These are phyloP conservation scores for Xylaria cubensis DNA, from an alignment of 495 filamentous ascomycete species.

Conservation along the genomic window DNA sequence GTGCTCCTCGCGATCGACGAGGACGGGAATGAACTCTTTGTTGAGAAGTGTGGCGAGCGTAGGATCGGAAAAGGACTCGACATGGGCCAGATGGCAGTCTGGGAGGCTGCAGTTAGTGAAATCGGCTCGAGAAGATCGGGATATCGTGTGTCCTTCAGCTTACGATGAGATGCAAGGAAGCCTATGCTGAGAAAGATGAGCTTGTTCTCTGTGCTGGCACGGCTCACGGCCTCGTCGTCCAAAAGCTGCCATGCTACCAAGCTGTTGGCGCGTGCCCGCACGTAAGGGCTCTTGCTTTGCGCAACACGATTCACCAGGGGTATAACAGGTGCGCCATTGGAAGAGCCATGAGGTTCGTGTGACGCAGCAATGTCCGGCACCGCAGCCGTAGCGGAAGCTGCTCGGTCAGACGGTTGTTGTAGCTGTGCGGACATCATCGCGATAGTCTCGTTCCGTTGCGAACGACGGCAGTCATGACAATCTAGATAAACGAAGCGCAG, in stretches of 20 bases:
- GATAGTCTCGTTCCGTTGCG: constrained; percentile 10
- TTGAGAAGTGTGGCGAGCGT: constrained; percentile 86
- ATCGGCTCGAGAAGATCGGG: constrained; percentile 20
- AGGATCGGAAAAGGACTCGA: constrained; percentile 86
- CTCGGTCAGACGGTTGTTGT: constrained; percentile 31
- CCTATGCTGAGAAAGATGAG: constrained; percentile 95
- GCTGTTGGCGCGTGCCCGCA: constrained; percentile 81
- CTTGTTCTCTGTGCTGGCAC: constrained; percentile 80
- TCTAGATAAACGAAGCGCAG: neutral
- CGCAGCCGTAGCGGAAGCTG: constrained; percentile 27
- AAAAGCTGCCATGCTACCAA: constrained; percentile 94
- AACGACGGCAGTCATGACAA: constrained; percentile 17
- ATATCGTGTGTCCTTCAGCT: constrained; percentile 33
- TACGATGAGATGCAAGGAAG: constrained; percentile 95
- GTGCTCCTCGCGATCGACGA: constrained; percentile 93
- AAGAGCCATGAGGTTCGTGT: neutral
- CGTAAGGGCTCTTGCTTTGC: constrained; percentile 83
- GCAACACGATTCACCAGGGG: constrained; percentile 71
- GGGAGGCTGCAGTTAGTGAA: constrained; percentile 4
- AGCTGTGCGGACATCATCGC: constrained; percentile 47
- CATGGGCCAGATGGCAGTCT: constrained; percentile 95
- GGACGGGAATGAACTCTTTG: constrained; percentile 86
- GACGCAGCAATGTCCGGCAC: constrained; percentile 8
- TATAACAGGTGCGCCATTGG: constrained; percentile 16
- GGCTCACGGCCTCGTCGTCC: constrained; percentile 74